Evolutionary conservation across 116 monocot genomes (phyloP), one percentile per base, ranked within the genome.

Genomic region (Phalaenopsis hybrid): DNA sequence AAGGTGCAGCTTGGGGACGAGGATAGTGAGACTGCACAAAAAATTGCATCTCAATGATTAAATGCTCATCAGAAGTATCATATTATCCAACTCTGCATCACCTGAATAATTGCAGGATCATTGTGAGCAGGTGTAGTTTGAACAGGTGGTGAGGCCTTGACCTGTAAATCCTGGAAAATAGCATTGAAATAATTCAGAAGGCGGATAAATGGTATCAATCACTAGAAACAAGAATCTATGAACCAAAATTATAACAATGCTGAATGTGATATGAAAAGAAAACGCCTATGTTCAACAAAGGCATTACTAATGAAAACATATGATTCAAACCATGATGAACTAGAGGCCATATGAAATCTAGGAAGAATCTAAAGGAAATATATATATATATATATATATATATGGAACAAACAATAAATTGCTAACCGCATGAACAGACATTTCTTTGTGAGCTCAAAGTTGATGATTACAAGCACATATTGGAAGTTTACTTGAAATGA

Each of bases 91-190:
- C 25, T 75, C 72, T 63, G 81, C 58, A 13, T 81, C 79, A 84
- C 87, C 87, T 87, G 87, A 67, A 87, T 87, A 55, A 87, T 87
- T 31, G 87, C 87, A 68, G 84, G 87, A 79, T 87, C 87, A 21
- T 87, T 84, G 76, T 87, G 67, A 50, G 81, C 44, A 34, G 84
- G 28, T 76, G 84, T 37, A 57, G 82, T 18, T 31, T 84, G 81
- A 82, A 50, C 82, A 85, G 88, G 88, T 83, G 88, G 85, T 25
- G 88, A 81, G 43, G 85, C 81, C 67, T 88, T 88, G 18, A 88
- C 88, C 74, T 88, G 85, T 74, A 88, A 63, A 74, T 88, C 83
- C 85, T 83, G 80, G 50, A 84, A 79, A 23, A 31, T 21, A 21
- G 44, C 41, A 78, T 43, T 18, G 11, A 23, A 48, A 78, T 11